Evolutionary conservation across 495 filamentous ascomycete genomes (phyloP).

Genomic region (Platismatia glauca): DNA sequence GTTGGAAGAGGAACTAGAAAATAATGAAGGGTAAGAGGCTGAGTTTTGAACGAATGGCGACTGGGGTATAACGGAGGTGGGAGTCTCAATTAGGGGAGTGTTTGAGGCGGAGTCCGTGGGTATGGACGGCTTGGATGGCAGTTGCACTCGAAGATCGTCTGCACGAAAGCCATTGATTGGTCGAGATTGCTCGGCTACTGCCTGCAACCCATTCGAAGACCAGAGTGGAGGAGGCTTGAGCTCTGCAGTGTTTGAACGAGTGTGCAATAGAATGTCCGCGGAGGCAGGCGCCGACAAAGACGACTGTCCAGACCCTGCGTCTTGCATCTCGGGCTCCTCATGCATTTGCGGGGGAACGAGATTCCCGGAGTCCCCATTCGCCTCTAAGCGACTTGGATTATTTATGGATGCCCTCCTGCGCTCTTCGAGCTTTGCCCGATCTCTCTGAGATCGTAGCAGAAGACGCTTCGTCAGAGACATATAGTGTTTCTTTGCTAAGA

Average conservation of each 20-base stretch:
- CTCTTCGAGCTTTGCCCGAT: constrained; percentile 34
- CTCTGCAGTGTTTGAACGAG: constrained; percentile 6
- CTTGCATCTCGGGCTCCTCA: constrained; percentile 34
- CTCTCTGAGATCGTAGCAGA: constrained; percentile 37
- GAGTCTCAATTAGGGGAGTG: constrained; percentile 31
- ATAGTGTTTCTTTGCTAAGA: constrained; percentile 24
- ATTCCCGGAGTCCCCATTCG: background rate
- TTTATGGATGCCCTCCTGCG: constrained; percentile 10
- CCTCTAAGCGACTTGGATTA: background rate
- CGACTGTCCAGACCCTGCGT: constrained; percentile 16
- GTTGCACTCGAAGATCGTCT: constrained; percentile 33
- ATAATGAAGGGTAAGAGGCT: constrained; percentile 22
- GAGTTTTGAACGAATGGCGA: constrained; percentile 27
- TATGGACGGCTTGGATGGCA: constrained; percentile 29
- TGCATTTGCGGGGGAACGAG: constrained; percentile 13
- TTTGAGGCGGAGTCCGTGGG: constrained; percentile 20
- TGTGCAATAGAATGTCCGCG: background rate
- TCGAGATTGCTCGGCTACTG: constrained; percentile 35
- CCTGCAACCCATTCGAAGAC: background rate
- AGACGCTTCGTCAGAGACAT: constrained; percentile 37
- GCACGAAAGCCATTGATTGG: constrained; percentile 26
- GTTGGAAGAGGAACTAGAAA: constrained; percentile 24
- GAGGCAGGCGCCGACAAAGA: background rate
- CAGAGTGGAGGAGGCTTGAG: constrained; percentile 26
- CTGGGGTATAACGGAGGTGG: constrained; percentile 30